A percentile compares a stretch with the other conserved stretches of the same genome.
phyloP scores from a whole-genome alignment of 208 protist species.

The Porcisia hertigi region DNA sequence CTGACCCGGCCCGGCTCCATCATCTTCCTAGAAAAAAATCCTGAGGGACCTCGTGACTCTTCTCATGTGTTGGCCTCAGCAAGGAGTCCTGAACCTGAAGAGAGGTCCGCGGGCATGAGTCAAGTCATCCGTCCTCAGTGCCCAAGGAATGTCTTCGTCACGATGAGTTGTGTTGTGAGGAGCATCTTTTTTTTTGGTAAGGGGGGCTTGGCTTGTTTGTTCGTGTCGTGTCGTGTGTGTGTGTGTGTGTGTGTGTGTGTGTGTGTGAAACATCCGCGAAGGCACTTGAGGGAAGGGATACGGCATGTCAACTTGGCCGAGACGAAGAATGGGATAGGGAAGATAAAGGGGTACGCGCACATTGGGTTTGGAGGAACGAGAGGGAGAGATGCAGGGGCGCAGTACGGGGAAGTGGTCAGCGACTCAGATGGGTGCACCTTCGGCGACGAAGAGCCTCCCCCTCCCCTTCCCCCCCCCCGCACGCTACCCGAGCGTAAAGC shows the following conservation, averaged over 20 bases:
- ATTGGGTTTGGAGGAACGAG: too few species aligned
- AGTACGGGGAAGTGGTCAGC: not conserved
- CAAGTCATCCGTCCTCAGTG: not conserved
- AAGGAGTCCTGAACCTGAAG: too few species aligned
- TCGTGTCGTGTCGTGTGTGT: not conserved
- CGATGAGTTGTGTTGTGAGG: not conserved
- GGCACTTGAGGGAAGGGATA: not conserved
- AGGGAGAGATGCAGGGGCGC: not conserved
- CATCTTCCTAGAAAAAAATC: too few species aligned
- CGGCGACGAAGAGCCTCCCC: not conserved
- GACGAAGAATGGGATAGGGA: not conserved
- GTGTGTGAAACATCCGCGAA: conserved; percentile 1
- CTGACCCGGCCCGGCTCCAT: too few species aligned
- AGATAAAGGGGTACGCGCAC: not conserved
- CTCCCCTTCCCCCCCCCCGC: too few species aligned
- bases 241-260: conserved; percentile 4
- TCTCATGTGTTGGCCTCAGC: too few species aligned
- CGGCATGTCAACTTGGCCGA: not conserved
- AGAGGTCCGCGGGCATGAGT: not conserved
- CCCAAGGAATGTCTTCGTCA: not conserved
- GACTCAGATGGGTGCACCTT: not conserved
- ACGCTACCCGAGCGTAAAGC: too few species aligned
- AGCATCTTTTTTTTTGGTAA: not conserved
- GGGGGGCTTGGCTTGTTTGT: not conserved
- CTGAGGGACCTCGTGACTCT: too few species aligned